A percentile compares a stretch with the other conserved stretches of the same genome.
Evolutionary conservation across 2,329 filamentous ascomycete genomes (phyloP).

Genomic region (Colletotrichum tamarilloi): DNA sequence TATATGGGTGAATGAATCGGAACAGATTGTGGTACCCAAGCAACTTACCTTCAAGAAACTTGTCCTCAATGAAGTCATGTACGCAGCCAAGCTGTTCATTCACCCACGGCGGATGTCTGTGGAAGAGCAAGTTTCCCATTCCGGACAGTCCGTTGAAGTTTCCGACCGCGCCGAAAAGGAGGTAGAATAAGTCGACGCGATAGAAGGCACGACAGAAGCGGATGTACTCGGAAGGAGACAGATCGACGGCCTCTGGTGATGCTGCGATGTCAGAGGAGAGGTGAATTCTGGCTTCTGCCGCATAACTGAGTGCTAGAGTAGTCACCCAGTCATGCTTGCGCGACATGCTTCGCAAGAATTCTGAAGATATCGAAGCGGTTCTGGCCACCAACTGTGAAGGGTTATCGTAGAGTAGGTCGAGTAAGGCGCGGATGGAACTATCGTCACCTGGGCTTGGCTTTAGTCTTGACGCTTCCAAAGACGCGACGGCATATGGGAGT

Average conservation of each 20-base stretch:
- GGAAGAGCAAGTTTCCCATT: too few species aligned
- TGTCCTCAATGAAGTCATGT: too few species aligned
- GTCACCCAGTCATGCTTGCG: not conserved
- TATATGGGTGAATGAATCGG: too few species aligned
- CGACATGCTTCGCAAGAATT: not conserved
- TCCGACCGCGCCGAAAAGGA: not conserved
- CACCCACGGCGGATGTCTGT: too few species aligned
- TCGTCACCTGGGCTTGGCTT: not conserved
- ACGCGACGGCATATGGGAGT: not conserved
- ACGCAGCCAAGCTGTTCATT: too few species aligned
- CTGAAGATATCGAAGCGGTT: not conserved
- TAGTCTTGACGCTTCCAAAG: not conserved
- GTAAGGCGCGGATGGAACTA: not conserved
- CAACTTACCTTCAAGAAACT: too few species aligned
- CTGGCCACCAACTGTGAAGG: not conserved
- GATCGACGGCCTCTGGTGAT: not conserved
- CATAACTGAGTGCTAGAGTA: not conserved
- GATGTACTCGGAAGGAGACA: not conserved
- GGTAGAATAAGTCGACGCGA: not conserved
- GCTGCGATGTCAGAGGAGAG: not conserved
- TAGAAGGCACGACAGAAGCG: not conserved
- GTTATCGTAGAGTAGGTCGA: not conserved
- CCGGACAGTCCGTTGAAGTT: too few species aligned
- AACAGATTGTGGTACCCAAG: too few species aligned
- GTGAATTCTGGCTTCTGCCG: not conserved